Evolutionary conservation across 2,329 filamentous ascomycete species (phyloP).

Genomic region (Apiospora malaysiana): DNA sequence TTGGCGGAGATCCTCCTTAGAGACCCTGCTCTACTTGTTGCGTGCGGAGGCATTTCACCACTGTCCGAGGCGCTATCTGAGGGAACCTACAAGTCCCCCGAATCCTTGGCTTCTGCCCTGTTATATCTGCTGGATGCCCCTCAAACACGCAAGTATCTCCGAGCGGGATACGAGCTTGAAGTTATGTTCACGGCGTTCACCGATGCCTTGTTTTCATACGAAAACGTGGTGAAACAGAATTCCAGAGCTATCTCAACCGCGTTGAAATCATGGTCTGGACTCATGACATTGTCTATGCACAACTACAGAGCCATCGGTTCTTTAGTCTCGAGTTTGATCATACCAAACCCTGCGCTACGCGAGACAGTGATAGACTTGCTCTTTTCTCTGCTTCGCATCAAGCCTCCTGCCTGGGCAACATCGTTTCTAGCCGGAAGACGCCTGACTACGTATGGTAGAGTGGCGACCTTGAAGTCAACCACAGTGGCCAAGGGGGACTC

Average conservation of each 20-base stretch:
- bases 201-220: slow-evolving; percentile 71
- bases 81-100: slow-evolving; percentile 89
- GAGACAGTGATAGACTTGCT: slow-evolving; percentile 89
- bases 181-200: slow-evolving; percentile 92
- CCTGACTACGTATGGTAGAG: slow-evolving; percentile 94
- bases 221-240: slow-evolving; percentile 77
- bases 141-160: slow-evolving; percentile 78
- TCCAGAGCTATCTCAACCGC: slow-evolving; percentile 91
- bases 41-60: slow-evolving; percentile 82
- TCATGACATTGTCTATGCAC: slow-evolving; percentile 88
- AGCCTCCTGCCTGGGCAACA: slow-evolving; percentile 91
- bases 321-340: slow-evolving; percentile 68
- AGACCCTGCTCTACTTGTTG: slow-evolving; percentile 80
- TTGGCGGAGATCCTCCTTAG: slow-evolving; percentile 89
- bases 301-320: slow-evolving; percentile 85
- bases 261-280: slow-evolving; percentile 90
- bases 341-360: slow-evolving; percentile 61
- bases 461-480: slow-evolving; percentile 76
- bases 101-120: slow-evolving; percentile 86
- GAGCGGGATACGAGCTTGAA: slow-evolving; percentile 87
- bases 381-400: slow-evolving; percentile 82
- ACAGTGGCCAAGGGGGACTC: slow-evolving; percentile 56
- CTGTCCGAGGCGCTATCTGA: slow-evolving; percentile 93
- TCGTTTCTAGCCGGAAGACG: slow-evolving; percentile 92
- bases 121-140: slow-evolving; percentile 89